Evolutionary conservation across 768 basidiomycete species (phyloP).

Genomic region (Harrya chromipes): DNA sequence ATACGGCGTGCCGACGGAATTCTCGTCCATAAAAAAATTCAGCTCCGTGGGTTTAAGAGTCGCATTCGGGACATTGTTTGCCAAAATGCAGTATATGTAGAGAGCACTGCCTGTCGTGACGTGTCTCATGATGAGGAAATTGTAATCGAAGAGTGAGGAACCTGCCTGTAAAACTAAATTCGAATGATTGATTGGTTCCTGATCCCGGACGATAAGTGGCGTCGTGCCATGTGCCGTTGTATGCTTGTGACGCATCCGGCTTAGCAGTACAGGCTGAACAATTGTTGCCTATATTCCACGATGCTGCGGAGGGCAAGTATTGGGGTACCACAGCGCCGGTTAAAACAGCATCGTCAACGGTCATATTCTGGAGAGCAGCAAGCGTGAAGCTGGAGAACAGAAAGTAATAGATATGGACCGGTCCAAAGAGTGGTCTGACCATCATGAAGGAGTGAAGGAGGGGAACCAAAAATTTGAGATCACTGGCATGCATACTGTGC

Average conservation of each 20-base stretch:
- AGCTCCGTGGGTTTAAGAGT: background rate
- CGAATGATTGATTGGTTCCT: background rate
- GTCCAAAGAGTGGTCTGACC: background rate
- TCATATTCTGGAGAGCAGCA: constrained; percentile 11
- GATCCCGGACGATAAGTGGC: background rate
- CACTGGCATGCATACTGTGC: no score
- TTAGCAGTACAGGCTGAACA: background rate
- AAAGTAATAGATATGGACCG: background rate
- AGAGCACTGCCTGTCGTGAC: constrained; percentile 7
- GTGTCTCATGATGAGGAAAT: background rate
- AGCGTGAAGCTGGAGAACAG: background rate
- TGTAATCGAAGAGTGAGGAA: background rate
- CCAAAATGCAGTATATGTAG: constrained; percentile 16
- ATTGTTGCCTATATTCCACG: constrained; percentile 7
- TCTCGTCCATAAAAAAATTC: constrained; percentile 10
- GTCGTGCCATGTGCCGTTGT: constrained; percentile 21
- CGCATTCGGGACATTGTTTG: background rate
- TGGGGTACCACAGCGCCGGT: constrained; percentile 4
- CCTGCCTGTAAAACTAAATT: constrained; percentile 13
- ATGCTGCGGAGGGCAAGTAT: constrained; percentile 4
- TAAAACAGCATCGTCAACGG: constrained; percentile 14
- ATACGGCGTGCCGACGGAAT: background rate
- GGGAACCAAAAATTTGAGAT: no score
- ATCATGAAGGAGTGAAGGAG: no score
- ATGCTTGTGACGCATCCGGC: constrained; percentile 1